A percentile compares a stretch with the other conserved stretches of the same genome.
These are phyloP conservation scores for Albifimbria verrucaria DNA, from an alignment of 2,329 filamentous ascomycete species.

Conservation along the genomic window DNA sequence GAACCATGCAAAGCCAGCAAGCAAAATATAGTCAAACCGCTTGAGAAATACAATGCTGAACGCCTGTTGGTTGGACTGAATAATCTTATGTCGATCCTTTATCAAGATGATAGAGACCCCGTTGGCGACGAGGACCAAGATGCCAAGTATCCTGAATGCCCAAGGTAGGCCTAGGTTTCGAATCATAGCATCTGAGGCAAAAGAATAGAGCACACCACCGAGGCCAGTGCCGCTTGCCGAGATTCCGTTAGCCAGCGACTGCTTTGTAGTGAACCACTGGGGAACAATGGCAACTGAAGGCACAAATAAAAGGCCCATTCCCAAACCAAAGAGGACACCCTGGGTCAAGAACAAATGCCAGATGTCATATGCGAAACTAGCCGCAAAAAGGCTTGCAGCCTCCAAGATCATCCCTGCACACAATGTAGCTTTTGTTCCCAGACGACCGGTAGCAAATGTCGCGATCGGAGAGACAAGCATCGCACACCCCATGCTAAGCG, in stretches of 20 bases:
- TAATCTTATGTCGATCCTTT: conserved; percentile 39
- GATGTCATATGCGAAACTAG: conserved; percentile 48
- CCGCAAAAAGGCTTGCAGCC: conserved; percentile 46
- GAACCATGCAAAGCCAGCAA: conserved; percentile 58
- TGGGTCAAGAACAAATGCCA: conserved; percentile 62
- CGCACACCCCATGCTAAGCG: conserved; percentile 46
- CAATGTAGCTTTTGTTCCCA: conserved; percentile 36
- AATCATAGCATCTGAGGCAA: conserved; percentile 44
- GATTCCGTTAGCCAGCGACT: conserved; percentile 57
- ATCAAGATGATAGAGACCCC: conserved; percentile 54
- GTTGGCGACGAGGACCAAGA: conserved; percentile 53
- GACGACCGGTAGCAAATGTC: conserved; percentile 18
- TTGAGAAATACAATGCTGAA: conserved; percentile 19
- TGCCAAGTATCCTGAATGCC: conserved; percentile 48
- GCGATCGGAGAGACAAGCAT: conserved; percentile 38
- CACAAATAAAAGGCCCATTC: conserved; percentile 59
- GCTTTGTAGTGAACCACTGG: conserved; percentile 57
- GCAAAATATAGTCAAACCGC: conserved; percentile 50
- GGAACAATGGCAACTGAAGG: conserved; percentile 52
- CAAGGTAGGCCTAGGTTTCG: conserved; percentile 47
- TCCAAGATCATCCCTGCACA: conserved; percentile 52
- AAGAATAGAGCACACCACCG: conserved; percentile 20
- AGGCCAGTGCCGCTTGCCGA: conserved; percentile 48
- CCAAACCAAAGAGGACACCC: conserved; percentile 57
- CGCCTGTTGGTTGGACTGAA: conserved; percentile 1